A percentile compares a stretch with the other conserved stretches of the same genome.
Evolutionary conservation across 345 rosid species (phyloP).

Genomic region (Corymbia maculata): DNA sequence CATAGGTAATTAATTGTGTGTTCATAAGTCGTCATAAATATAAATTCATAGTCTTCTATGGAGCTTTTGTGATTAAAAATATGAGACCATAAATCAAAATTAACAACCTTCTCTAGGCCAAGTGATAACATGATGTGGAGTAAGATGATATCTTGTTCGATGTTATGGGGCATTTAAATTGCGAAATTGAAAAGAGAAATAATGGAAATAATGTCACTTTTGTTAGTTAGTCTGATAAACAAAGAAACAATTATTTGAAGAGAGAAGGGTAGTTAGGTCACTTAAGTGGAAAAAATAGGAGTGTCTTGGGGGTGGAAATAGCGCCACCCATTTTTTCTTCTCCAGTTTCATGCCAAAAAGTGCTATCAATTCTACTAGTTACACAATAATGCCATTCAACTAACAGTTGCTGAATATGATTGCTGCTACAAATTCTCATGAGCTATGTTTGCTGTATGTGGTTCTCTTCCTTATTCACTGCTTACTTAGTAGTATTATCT

Average conservation of each 20-base stretch:
- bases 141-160: not conserved
- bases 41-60: not conserved
- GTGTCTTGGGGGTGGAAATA: not conserved
- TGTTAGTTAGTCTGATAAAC: not conserved
- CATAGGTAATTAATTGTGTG: not conserved
- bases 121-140: not conserved
- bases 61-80: not conserved
- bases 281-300: not conserved
- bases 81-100: not conserved
- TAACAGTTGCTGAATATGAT: not conserved
- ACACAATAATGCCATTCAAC: not conserved
- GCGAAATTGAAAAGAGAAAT: not conserved
- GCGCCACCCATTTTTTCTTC: not conserved
- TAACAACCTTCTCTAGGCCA: not conserved
- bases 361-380: not conserved
- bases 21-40: not conserved
- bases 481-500: not conserved
- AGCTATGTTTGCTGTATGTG: not conserved
- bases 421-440: not conserved
- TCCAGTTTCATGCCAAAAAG: not conserved
- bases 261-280: not conserved
- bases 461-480: not conserved
- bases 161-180: not conserved
- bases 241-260: not conserved
- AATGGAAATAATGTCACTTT: not conserved